Evolutionary conservation across 768 basidiomycete genomes (phyloP), one percentile per base, ranked within the genome.

Genomic region (Lactifluus piperatus): DNA sequence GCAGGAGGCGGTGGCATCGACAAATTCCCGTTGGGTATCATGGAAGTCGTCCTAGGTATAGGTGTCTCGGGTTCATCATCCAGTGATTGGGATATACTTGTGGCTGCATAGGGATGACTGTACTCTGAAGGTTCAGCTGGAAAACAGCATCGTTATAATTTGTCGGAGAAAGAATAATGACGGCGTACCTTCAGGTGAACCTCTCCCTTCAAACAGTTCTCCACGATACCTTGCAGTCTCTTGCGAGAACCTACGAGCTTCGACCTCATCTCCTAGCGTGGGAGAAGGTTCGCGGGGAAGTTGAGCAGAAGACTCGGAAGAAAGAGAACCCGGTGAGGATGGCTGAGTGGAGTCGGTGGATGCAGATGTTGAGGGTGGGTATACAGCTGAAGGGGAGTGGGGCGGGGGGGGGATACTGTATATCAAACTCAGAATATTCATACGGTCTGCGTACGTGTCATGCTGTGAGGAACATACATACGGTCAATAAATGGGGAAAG

Each of bases 371-470:
- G 71, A 70, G 47, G 74, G 72, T 41, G 76, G 70, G 70, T 81
- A 81, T 51, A 77, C 66, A 7, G 81, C 77, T 16, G 81, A 71
- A 27, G 82, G 79, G 11, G 86, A 78, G 67, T 87, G 82, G 22
- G 86, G 85, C 45, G 83, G 79, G 45, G 86, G 79, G 26, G 88
- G 88, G 70, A 93, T 91, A 70, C 83, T 86, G 75, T 93, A 93
- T 62, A 92, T 91, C 64, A 90, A 79, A 66, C 88, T 89, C 56
- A 95, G 80, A 68, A 94, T 93, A 68, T 89, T 88, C 87, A 95
- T 92, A 52, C 93, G 83, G 71, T 95, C 91, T 58, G 89, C 91
- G 71, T 95, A 95, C 9, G 93, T 94, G 71, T 95, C 93, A 69
- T 94, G 93, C 92, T 94, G 70, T 16, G 50, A 18, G 51, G 22